These are phyloP conservation scores for Magnaporthiopsis rhizophila DNA, from an alignment of 2,329 filamentous ascomycete genomes.

Conservation along the genomic window DNA sequence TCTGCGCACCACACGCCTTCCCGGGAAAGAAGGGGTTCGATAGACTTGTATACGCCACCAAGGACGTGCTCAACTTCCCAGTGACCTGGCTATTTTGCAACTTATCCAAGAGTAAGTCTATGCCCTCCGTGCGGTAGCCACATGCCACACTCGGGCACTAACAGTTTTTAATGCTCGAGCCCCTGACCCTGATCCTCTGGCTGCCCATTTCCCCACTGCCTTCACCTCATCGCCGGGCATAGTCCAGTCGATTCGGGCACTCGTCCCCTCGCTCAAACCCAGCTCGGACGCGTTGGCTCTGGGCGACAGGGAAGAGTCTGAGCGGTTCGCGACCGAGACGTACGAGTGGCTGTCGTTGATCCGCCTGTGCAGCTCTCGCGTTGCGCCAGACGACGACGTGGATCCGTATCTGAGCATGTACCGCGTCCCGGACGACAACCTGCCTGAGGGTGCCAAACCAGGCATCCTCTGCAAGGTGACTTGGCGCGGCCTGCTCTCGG, in stretches of 20 bases:
- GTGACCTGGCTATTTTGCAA: constrained; percentile 75
- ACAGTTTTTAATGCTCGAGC: constrained; percentile 24
- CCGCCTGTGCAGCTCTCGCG: constrained; percentile 55
- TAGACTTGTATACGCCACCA: constrained; percentile 67
- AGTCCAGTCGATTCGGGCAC: constrained; percentile 17
- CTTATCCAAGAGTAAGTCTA: constrained; percentile 33
- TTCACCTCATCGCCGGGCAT: constrained; percentile 30
- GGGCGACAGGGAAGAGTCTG: constrained; percentile 41
- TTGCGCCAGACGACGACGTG: constrained; percentile 48
- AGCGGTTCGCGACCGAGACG: constrained; percentile 54
- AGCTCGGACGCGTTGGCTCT: constrained; percentile 23
- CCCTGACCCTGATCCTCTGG: constrained; percentile 40
- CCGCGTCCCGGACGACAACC: constrained; percentile 37
- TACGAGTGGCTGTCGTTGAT: constrained; percentile 73
- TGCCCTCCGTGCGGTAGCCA: background rate
- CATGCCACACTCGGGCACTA: background rate
- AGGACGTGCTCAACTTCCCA: constrained; percentile 62
- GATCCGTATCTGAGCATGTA: constrained; percentile 67
- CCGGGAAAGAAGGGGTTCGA: constrained; percentile 80
- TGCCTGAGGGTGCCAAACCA: constrained; percentile 10
- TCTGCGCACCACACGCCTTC: constrained; percentile 67
- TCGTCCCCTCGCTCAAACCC: constrained; percentile 26
- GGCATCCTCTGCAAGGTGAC: constrained; percentile 38
- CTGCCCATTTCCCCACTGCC: constrained; percentile 32
- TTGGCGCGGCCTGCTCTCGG: constrained; percentile 51